Evolutionary conservation across 768 basidiomycete species (phyloP), one percentile per base, ranked within the genome.

Genomic region (Lepiota venenata): DNA sequence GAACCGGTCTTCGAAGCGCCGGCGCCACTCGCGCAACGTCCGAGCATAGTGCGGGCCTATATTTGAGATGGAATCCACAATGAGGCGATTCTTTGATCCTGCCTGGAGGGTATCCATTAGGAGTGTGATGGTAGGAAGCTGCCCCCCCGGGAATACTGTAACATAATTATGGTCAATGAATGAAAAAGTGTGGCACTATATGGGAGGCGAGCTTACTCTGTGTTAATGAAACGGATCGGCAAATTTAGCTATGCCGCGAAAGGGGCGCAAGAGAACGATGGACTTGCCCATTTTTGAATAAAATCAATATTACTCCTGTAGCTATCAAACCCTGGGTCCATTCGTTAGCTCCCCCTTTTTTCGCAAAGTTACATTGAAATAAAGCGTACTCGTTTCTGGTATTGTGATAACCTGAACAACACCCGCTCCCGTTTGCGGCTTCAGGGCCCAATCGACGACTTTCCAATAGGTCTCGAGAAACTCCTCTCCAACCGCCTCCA

Each of bases 21-120:
- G 64, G 10, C 82, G 72, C 89, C 90, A 91, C 70, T 90, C 88
- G 18, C 88, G 78, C 6, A 91, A 74, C 12, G 90, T 90, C n/a
- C 87, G 83, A 8, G 87, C 82, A 64, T 89, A 91, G 63, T 90
- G 83, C 25, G 83, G 83, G 1, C 85, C 86, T 60, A 89, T 88
- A 70, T 89, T 89, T 6, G 74, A 74, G 10, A 88, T 73, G 20
- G 81, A 81, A 58, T 88, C 87, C 22, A 88, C 76, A 18, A 84
- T 70, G 40, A 89, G 77, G 7, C 73, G 72, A 9, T 81, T 80
- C 16, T 73, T 63, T 4, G 83, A 75, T 16, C 84, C 86, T 6
- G 70, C 66, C 3, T 55, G 51, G 5, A 69, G 55, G 7, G 78
- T 76, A 44, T 78, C 69, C 12, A 84, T 64, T 27, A 87, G 76